phyloP scores from a whole-genome alignment of 805 yeast genomes.

The Saccharomycopsis fermentans region DNA sequence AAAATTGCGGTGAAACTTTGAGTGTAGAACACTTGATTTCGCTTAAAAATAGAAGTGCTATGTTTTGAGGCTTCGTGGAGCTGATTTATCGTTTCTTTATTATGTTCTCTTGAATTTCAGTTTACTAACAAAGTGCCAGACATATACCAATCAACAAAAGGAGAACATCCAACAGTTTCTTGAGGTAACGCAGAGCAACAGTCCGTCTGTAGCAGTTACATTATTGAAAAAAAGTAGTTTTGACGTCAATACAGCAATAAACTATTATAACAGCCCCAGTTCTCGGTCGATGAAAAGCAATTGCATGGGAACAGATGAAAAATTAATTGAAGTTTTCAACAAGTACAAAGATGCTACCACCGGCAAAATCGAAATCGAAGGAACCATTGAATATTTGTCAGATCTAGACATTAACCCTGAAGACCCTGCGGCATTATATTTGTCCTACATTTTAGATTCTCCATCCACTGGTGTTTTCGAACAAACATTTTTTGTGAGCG shows the following conservation, averaged over 20 bases:
- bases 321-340: conserved; percentile 5
- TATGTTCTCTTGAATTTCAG: no score
- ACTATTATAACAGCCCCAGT: neutral
- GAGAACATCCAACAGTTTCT: neutral
- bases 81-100: no score
- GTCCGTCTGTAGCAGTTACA: neutral
- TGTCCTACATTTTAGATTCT: conserved; percentile 60
- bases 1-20: no score
- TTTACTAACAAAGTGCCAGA: neutral
- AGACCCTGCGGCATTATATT: conserved; percentile 55
- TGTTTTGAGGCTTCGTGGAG: no score
- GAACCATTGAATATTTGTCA: conserved; percentile 56
- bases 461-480: conserved; percentile 57
- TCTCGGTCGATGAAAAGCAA: neutral
- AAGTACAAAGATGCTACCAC: conserved; percentile 8
- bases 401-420: conserved; percentile 69
- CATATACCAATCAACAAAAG: neutral
- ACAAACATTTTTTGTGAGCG: conserved; percentile 37
- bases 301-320: neutral
- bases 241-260: conserved; percentile 1
- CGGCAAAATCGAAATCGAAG: conserved; percentile 59
- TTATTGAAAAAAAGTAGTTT: neutral
- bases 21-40: no score
- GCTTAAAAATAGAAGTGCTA: no score
- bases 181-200: neutral